These are phyloP conservation scores for Paraleonurus japonicus DNA, from an alignment of 257 asterid genomes.

Conservation along the genomic window DNA sequence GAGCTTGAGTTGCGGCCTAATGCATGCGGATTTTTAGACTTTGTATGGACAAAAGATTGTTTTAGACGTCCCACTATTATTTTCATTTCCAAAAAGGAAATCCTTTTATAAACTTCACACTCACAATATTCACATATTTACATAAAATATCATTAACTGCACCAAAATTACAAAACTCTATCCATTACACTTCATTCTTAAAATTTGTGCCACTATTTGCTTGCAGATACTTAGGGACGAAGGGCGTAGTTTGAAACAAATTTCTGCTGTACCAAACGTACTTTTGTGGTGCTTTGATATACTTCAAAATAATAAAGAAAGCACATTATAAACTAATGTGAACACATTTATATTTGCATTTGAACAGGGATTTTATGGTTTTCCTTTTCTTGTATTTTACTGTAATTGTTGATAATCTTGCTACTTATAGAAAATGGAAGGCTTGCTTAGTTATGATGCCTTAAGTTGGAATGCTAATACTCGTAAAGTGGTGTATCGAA, in stretches of 20 bases:
- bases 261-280: slow-evolving; percentile 1
- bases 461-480: slow-evolving; percentile 12
- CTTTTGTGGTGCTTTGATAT: not conserved
- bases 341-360: not conserved
- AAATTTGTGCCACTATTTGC: no score
- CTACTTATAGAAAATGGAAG: slow-evolving; percentile 4
- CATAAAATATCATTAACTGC: no score
- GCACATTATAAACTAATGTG: not conserved
- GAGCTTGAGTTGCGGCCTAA: no score
- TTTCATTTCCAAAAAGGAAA: no score
- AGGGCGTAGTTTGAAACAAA: not conserved
- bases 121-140: no score
- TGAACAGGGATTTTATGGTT: not conserved
- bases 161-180: no score
- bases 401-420: not conserved
- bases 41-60: not conserved
- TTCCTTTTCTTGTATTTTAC: slow-evolving; percentile 5
- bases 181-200: no score
- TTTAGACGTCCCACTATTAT: no score
- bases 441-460: slow-evolving; percentile 8
- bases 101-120: no score
- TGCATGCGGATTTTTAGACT: not conserved
- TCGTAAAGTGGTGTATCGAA: not conserved
- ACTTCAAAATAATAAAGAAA: not conserved
- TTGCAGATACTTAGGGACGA: no score